phyloP scores from a whole-genome alignment of 2,329 filamentous ascomycete species.

The Colletotrichum orchidophilum region DNA sequence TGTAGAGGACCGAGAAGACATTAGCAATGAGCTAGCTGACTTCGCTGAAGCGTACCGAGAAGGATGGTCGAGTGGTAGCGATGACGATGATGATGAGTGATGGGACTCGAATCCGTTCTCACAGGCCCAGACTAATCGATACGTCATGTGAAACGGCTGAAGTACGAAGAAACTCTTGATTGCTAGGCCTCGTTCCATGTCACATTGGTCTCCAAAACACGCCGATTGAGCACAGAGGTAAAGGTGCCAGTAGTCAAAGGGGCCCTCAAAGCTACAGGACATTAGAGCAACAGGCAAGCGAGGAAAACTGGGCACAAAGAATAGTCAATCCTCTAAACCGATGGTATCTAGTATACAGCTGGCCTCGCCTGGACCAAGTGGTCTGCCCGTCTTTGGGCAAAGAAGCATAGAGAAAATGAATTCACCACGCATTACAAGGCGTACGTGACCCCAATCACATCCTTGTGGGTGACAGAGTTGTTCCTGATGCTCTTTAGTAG shows the following conservation, averaged over 20 bases:
- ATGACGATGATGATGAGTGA: slow-evolving; percentile 71
- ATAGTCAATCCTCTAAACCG: slow-evolving; percentile 14
- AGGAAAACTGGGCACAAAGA: background rate
- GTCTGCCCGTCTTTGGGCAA: background rate
- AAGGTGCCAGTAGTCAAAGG: too few species aligned
- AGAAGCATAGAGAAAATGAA: slow-evolving; percentile 6
- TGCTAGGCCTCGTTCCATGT: background rate
- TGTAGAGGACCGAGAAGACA: slow-evolving; percentile 82
- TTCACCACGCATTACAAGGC: slow-evolving; percentile 3
- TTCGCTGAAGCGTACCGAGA: slow-evolving; percentile 90
- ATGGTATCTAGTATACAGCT: slow-evolving; percentile 20
- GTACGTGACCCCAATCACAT: background rate
- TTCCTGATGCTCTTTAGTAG: slow-evolving; percentile 32
- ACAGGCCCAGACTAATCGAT: background rate
- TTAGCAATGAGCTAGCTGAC: slow-evolving; percentile 83
- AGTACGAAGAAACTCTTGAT: background rate
- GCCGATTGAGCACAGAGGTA: too few species aligned
- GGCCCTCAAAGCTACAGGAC: background rate
- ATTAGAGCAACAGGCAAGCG: background rate
- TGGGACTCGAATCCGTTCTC: background rate
- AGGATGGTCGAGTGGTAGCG: slow-evolving; percentile 83
- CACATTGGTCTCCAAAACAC: background rate
- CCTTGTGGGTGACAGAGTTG: background rate
- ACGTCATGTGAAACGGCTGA: background rate
- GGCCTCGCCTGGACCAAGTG: background rate